Conservation (phyloP, 495 filamentous ascomycete genomes). For the Pseudotulostoma volvatum region DNA sequence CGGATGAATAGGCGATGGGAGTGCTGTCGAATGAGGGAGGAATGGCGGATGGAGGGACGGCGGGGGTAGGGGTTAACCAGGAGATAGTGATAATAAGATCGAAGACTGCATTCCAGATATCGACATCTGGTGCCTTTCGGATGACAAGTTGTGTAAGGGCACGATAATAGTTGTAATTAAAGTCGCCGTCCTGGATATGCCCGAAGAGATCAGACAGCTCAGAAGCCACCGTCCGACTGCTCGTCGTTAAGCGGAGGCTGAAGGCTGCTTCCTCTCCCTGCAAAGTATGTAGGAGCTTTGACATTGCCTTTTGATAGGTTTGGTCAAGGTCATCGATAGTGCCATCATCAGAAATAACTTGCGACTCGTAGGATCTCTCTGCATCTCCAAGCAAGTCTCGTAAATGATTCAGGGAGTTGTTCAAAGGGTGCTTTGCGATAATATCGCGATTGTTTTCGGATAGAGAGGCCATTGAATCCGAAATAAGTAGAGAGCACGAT, state of each 20-base stretch:
- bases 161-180: background rate
- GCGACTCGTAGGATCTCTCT: background rate
- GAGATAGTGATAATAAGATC: background rate
- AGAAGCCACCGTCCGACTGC: background rate
- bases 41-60: background rate
- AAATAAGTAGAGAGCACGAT: background rate
- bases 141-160: background rate
- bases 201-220: background rate
- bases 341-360: no score
- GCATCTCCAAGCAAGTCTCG: slow-evolving; percentile 4
- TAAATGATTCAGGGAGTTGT: slow-evolving; percentile 4
- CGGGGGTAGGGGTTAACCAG: background rate
- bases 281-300: slow-evolving; percentile 5
- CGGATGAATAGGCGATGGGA: background rate
- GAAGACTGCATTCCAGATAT: background rate
- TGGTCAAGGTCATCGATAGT: background rate
- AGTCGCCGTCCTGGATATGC: background rate
- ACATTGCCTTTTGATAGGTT: background rate
- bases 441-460: slow-evolving; percentile 1
- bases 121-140: background rate
- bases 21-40: background rate
- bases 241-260: no score
- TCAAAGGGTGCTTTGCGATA: slow-evolving; percentile 5
- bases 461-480: background rate
- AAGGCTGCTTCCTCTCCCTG: slow-evolving; percentile 1